Conservation (phyloP, 2,329 filamentous ascomycete species). For the Dothidotthia symphoricarpi region DNA sequence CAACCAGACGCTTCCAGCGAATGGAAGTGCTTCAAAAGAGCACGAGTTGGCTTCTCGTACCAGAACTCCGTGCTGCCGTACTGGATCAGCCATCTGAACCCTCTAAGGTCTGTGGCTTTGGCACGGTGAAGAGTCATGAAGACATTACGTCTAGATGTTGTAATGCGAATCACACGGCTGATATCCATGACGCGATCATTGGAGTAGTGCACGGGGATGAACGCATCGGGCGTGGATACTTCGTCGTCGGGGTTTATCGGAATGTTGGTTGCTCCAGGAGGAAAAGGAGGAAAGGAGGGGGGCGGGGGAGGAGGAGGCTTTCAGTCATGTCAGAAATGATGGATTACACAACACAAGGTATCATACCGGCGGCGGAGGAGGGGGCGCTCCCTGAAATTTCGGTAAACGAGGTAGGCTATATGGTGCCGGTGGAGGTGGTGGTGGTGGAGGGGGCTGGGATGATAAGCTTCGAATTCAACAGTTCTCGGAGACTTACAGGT, state of each 20-base stretch:
- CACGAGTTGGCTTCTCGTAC: conserved; percentile 29
- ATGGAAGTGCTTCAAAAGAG: conserved; percentile 12
- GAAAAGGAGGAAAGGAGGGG: conserved; percentile 4
- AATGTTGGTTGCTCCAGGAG: background rate
- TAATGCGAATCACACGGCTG: conserved; percentile 19
- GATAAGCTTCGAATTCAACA: too few species aligned
- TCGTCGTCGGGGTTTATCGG: conserved; percentile 3
- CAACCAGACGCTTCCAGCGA: conserved; percentile 3
- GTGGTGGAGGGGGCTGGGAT: background rate
- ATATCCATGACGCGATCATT: conserved; percentile 14
- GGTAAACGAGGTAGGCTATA: too few species aligned
- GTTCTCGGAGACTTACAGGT: too few species aligned
- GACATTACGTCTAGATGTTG: conserved; percentile 27
- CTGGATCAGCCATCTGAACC: conserved; percentile 31
- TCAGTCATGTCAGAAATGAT: background rate
- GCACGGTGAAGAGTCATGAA: conserved; percentile 24
- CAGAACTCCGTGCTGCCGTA: conserved; percentile 26
- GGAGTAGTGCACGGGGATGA: conserved; percentile 25
- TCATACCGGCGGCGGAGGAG: background rate
- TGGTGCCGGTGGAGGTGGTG: too few species aligned
- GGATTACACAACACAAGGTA: background rate
- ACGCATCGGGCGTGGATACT: conserved; percentile 11
- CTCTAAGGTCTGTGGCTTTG: conserved; percentile 25
- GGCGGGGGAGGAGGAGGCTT: conserved; percentile 15
- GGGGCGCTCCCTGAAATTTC: background rate